Evolutionary conservation across 2,329 filamentous ascomycete species (phyloP).

Genomic region (Botryotinia convoluta): DNA sequence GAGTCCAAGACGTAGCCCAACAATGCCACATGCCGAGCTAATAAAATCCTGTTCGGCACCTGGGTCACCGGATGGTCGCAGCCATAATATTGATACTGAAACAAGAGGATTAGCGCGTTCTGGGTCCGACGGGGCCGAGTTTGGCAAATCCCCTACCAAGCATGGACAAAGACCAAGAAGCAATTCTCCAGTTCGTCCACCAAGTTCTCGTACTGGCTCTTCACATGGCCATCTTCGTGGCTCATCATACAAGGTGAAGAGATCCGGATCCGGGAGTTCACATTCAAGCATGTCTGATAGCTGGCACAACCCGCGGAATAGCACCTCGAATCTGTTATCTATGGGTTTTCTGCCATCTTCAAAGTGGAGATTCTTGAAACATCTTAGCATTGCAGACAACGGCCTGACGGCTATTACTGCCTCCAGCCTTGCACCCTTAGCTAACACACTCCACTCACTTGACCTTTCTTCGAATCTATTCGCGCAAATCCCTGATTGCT

Average conservation of each 20-base stretch:
- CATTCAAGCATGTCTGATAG: slow-evolving; percentile 73
- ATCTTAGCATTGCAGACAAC: slow-evolving; percentile 90
- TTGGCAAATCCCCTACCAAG: slow-evolving; percentile 33
- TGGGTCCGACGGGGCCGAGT: slow-evolving; percentile 34
- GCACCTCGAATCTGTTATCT: slow-evolving; percentile 73
- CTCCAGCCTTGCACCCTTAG: slow-evolving; percentile 74
- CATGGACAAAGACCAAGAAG: slow-evolving; percentile 59
- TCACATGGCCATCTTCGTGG: slow-evolving; percentile 60
- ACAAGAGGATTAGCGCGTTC: slow-evolving; percentile 32
- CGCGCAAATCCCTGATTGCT: slow-evolving; percentile 86
- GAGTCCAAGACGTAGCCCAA: slow-evolving; percentile 61
- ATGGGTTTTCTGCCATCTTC: slow-evolving; percentile 72
- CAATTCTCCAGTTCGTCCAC: slow-evolving; percentile 75
- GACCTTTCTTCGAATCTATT: slow-evolving; percentile 93
- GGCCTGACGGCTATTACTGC: slow-evolving; percentile 76
- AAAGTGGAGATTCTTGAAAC: slow-evolving; percentile 93
- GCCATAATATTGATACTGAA: slow-evolving; percentile 37
- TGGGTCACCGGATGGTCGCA: slow-evolving; percentile 40
- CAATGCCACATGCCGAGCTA: slow-evolving; percentile 62
- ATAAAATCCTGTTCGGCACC: slow-evolving; percentile 65
- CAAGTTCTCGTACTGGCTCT: slow-evolving; percentile 66
- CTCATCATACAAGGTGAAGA: slow-evolving; percentile 67
- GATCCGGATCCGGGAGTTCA: slow-evolving; percentile 90
- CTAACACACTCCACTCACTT: slow-evolving; percentile 84
- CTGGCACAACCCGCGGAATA: slow-evolving; percentile 63